Evolutionary conservation across 345 rosid genomes (phyloP).

Genomic region (Aquilaria sinensis): DNA sequence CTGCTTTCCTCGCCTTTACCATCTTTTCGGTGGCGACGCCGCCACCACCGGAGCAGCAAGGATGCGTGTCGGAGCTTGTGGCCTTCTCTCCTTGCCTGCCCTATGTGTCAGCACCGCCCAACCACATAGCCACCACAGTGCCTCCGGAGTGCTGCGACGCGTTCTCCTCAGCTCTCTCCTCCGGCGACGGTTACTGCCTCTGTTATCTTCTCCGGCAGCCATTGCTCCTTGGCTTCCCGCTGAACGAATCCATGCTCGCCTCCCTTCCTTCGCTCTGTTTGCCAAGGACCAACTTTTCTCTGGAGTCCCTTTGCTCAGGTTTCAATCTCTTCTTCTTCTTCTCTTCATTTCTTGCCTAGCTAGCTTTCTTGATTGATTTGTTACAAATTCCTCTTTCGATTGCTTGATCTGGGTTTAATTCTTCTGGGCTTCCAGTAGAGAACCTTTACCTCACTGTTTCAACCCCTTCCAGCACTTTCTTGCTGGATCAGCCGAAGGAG

Average conservation of each 20-base stretch:
- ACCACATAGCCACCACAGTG: conserved; percentile 35
- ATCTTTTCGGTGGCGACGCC: conserved; percentile 14
- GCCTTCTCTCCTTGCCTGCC: conserved; percentile 75
- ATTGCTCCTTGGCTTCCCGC: conserved; percentile 65
- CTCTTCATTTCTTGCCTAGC: not conserved
- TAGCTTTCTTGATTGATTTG: conserved; percentile 3
- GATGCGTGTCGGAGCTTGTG: conserved; percentile 50
- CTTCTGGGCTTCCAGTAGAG: not conserved
- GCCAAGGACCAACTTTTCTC: conserved; percentile 10
- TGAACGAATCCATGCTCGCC: conserved; percentile 47
- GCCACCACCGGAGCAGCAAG: conserved; percentile 21
- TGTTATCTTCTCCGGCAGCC: conserved; percentile 66
- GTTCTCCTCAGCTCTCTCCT: conserved; percentile 29
- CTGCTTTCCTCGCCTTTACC: conserved; percentile 15
- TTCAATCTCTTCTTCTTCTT: conserved; percentile 10
- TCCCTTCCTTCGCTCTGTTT: conserved; percentile 50
- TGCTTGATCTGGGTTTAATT: not conserved
- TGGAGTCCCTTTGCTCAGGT: conserved; percentile 47
- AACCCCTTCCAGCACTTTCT: too few relatives aligned
- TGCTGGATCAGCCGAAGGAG: too few relatives aligned
- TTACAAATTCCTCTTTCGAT: too few relatives aligned
- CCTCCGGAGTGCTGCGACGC: conserved; percentile 57
- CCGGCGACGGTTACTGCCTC: conserved; percentile 49
- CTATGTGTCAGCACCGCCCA: conserved; percentile 59
- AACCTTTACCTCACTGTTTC: not conserved